Conservation (phyloP, 768 basidiomycete genomes). For the Boletus rex-veris region DNA sequence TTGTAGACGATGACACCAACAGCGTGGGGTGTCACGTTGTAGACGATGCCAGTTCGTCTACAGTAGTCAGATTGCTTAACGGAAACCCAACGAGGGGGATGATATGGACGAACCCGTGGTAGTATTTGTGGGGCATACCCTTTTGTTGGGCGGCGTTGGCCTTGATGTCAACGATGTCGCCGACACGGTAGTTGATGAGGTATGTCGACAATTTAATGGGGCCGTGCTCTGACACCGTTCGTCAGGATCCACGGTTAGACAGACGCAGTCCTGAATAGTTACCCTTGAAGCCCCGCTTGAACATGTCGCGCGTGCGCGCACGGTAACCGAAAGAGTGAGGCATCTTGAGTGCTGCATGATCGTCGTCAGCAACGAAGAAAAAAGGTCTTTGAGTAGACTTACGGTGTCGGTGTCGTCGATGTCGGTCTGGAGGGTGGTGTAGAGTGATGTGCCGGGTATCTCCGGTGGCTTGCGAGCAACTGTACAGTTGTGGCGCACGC, state of each 20-base stretch:
- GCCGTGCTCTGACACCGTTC: slow-evolving; percentile 67
- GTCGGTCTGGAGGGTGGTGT: slow-evolving; percentile 43
- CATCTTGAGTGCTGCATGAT: slow-evolving; percentile 68
- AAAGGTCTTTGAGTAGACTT: slow-evolving; percentile 29
- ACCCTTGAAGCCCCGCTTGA: slow-evolving; percentile 99
- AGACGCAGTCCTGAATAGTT: slow-evolving; percentile 28
- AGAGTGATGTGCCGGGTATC: slow-evolving; percentile 39
- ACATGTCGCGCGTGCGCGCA: slow-evolving; percentile 99
- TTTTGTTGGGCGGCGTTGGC: slow-evolving; percentile 99
- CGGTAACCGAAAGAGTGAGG: slow-evolving; percentile 99
- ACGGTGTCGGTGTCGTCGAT: slow-evolving; percentile 48
- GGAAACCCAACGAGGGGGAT: not conserved
- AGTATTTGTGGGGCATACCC: slow-evolving; percentile 99
- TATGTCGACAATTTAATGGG: slow-evolving; percentile 88
- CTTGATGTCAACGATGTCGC: slow-evolving; percentile 99
- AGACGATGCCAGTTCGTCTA: slow-evolving; percentile 96
- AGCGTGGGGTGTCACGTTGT: slow-evolving; percentile 93
- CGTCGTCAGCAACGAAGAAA: slow-evolving; percentile 2
- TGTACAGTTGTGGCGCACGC: slow-evolving; percentile 60
- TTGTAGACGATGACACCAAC: slow-evolving; percentile 99
- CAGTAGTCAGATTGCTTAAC: not conserved
- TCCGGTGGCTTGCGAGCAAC: slow-evolving; percentile 64
- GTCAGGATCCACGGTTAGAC: slow-evolving; percentile 5
- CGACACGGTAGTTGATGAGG: slow-evolving; percentile 89
- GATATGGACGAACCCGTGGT: slow-evolving; percentile 74